Conservation (phyloP, 495 filamentous ascomycete genomes). For the Neurospora sp. region DNA sequence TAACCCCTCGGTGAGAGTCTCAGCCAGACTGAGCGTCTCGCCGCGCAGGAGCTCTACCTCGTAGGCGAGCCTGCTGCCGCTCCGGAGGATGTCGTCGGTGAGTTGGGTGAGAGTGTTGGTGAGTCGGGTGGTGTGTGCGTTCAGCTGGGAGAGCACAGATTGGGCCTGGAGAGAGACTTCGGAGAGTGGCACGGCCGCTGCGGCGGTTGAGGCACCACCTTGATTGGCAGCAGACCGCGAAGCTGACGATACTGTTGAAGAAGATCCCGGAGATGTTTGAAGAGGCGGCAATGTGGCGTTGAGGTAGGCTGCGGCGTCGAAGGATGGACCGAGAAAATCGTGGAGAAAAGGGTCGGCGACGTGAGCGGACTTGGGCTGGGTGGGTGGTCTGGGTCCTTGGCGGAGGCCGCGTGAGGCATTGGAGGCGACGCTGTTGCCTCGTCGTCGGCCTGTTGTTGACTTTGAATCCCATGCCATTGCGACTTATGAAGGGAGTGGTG, state of each 20-base stretch:
- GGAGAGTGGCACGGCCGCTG: constrained; percentile 52
- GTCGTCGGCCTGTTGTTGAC: constrained; percentile 10
- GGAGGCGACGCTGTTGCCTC: constrained; percentile 21
- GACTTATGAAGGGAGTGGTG: not conserved
- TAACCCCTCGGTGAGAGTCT: constrained; percentile 62
- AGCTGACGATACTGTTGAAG: not conserved
- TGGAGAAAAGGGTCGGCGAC: constrained; percentile 50
- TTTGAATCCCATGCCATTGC: constrained; percentile 23
- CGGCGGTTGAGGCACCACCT: constrained; percentile 19
- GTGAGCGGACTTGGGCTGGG: constrained; percentile 40
- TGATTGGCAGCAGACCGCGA: constrained; percentile 2
- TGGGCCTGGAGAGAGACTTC: constrained; percentile 76
- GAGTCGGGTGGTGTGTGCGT: constrained; percentile 73
- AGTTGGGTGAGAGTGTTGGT: constrained; percentile 76
- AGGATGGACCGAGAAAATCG: constrained; percentile 61
- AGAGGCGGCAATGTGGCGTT: constrained; percentile 64
- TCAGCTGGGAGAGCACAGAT: constrained; percentile 72
- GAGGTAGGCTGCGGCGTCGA: constrained; percentile 73
- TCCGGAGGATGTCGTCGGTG: constrained; percentile 88
- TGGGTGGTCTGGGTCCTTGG: constrained; percentile 16
- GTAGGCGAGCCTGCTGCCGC: constrained; percentile 78
- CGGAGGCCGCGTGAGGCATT: constrained; percentile 11
- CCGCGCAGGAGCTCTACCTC: constrained; percentile 89
- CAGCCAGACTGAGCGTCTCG: constrained; percentile 67
- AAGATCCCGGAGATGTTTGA: constrained; percentile 24